Evolutionary conservation across 352 stramenopile species (phyloP).

Genomic region (Peronospora farinosa): DNA sequence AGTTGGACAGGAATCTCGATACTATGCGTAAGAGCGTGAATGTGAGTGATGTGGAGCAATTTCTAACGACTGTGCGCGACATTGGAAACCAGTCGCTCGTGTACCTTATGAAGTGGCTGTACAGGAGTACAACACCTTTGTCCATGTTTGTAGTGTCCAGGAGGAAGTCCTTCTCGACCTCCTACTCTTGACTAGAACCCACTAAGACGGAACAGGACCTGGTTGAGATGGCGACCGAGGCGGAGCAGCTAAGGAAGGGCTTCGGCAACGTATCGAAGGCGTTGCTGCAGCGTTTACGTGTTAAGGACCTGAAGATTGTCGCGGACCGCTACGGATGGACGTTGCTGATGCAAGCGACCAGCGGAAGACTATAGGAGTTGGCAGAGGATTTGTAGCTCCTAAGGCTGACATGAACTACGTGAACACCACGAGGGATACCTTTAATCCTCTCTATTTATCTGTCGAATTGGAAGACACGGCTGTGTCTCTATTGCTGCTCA

Average conservation of each 20-base stretch:
- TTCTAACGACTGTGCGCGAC: constrained; percentile 30
- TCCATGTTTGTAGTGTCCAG: constrained; percentile 61
- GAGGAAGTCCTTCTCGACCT: too few relatives aligned
- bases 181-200: constrained; percentile 31
- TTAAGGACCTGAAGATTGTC: constrained; percentile 39
- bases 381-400: constrained; percentile 44
- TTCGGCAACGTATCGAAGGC: constrained; percentile 49
- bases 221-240: constrained; percentile 67
- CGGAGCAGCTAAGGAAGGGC: constrained; percentile 53
- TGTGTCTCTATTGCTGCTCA: constrained; percentile 62
- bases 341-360: constrained; percentile 80
- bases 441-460: constrained; percentile 68
- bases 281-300: constrained; percentile 41
- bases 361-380: constrained; percentile 58
- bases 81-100: constrained; percentile 37
- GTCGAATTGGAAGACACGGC: constrained; percentile 68
- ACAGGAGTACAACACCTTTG: constrained; percentile 82
- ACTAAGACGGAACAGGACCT: constrained; percentile 49
- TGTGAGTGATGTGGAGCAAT: constrained; percentile 40
- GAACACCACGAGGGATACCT: constrained; percentile 38
- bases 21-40: constrained; percentile 58
- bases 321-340: constrained; percentile 77
- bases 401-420: constrained; percentile 61
- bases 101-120: constrained; percentile 81
- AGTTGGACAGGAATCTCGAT: constrained; percentile 36